Conservation (phyloP, 345 rosid species). For the Pugionium dolabratum region DNA sequence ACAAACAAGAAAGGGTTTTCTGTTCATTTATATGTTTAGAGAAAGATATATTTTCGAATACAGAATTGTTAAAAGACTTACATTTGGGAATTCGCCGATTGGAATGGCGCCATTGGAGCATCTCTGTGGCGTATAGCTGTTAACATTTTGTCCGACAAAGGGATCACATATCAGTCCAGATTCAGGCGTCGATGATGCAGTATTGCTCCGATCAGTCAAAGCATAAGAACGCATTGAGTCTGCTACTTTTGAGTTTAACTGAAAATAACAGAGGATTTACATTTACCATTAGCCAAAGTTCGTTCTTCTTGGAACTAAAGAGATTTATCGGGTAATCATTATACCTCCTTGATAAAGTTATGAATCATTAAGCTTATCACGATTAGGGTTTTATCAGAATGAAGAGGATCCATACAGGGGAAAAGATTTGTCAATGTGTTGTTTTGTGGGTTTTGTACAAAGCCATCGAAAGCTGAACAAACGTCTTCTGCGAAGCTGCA, state of each 20-base stretch:
- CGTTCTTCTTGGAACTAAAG: not conserved
- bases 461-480: slow-evolving; percentile 56
- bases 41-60: not conserved
- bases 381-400: slow-evolving; percentile 42
- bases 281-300: not conserved
- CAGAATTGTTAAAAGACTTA: slow-evolving; percentile 33
- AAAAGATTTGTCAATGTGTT: slow-evolving; percentile 46
- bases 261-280: slow-evolving; percentile 24
- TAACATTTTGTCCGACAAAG: slow-evolving; percentile 51
- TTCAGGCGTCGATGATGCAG: slow-evolving; percentile 10
- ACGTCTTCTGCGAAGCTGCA: slow-evolving; percentile 61
- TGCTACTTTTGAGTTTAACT: slow-evolving; percentile 51
- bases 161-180: slow-evolving; percentile 54
- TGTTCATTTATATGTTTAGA: not conserved
- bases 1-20: not conserved
- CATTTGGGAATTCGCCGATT: slow-evolving; percentile 52
- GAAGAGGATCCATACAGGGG: slow-evolving; percentile 55
- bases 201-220: slow-evolving; percentile 10
- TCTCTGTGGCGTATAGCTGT: slow-evolving; percentile 43
- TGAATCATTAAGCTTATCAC: slow-evolving; percentile 50
- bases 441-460: slow-evolving; percentile 48
- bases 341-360: slow-evolving; percentile 50
- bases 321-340: not conserved
- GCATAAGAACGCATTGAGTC: slow-evolving; percentile 30
- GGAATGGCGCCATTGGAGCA: slow-evolving; percentile 49